Conservation (phyloP, 495 filamentous ascomycete genomes). For the Friedmanniomyces endolithicus region DNA sequence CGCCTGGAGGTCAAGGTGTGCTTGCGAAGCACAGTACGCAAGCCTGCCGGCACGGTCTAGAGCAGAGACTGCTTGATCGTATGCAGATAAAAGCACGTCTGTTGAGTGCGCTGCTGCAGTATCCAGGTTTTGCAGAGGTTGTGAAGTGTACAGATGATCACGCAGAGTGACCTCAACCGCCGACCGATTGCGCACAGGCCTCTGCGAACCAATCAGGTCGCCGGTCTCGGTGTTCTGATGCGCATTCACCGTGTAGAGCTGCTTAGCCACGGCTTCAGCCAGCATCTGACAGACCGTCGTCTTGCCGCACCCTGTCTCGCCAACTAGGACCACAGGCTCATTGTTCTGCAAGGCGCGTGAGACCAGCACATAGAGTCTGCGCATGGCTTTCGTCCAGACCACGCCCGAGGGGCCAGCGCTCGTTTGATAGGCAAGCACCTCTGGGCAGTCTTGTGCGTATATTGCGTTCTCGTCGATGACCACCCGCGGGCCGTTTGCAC, state of each 20-base stretch:
- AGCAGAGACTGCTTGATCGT: constrained; percentile 25
- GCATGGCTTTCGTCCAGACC: constrained; percentile 93
- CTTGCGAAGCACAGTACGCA: constrained; percentile 3
- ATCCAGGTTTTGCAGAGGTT: constrained; percentile 41
- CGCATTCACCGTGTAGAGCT: constrained; percentile 82
- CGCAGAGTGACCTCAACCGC: constrained; percentile 52
- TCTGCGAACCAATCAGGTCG: constrained; percentile 89
- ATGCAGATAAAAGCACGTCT: constrained; percentile 37
- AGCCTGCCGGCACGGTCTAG: constrained; percentile 28
- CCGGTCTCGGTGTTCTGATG: constrained; percentile 96
- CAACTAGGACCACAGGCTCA: constrained; percentile 86
- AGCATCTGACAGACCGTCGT: constrained; percentile 91
- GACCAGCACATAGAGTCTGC: constrained; percentile 74
- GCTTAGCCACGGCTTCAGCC: constrained; percentile 60
- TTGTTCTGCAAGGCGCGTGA: constrained; percentile 74
- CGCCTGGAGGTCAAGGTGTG: constrained; percentile 32
- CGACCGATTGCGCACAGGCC: constrained; percentile 75
- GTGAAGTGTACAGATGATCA: not conserved
- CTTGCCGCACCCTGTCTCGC: constrained; percentile 95
- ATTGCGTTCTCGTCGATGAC: constrained; percentile 59
- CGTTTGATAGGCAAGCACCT: constrained; percentile 41
- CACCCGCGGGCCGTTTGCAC: constrained; percentile 38
- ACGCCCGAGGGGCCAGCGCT: constrained; percentile 45
- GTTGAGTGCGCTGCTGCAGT: constrained; percentile 33
- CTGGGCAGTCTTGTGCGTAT: constrained; percentile 47